Evolutionary conservation across 352 stramenopile species (phyloP), one percentile per base, ranked within the genome.

Genomic region (Phytophthora vignae): DNA sequence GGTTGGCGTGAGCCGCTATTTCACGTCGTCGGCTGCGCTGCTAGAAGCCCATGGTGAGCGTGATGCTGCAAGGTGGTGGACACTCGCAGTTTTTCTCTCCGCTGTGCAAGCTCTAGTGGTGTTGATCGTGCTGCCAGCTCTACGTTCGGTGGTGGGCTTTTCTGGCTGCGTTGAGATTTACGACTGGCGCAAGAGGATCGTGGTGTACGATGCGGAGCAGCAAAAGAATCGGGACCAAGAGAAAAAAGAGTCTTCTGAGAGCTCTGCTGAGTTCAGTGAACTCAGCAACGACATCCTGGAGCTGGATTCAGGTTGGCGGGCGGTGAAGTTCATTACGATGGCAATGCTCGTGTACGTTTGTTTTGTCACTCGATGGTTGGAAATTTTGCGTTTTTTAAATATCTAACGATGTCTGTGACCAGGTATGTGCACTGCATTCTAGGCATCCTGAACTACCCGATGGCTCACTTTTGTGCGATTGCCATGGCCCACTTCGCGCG

Each of bases 371-470:
- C 17, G 50, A 9, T 50, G 64, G 4, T 17, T 10, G 17, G n/a
- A 10, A 25, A 8, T 5, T 29, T 10, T 65, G 54, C 11, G 31
- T 22, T 21, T 15, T 22, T 21, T 15, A 58, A 50, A 10, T 36
- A 36, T n/a, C 57, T 75, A 55, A 73, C 21, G 14, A 46, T 52
- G 21, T 40, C 4, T 55, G 40, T 58, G 55, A 55, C 22, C 58
- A 93, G 86, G 12, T 90, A 82, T 60, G 67, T 81, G 9, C 88
- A 94, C 76, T 91, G 84, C 55, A 81, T 93, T 56, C 59, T 96
- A 49, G 87, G 85, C 3, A 89, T 96, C 22, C 68, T 94, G 38
- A 96, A 96, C 68, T 96, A 94, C 72, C 83, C 88, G 2, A 90
- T 96, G 82, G 87, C 88, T 54, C 68, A 93, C 46, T 87, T 92